Evolutionary conservation across 2,329 filamentous ascomycete species (phyloP).

Genomic region (Arthroderma sp.): DNA sequence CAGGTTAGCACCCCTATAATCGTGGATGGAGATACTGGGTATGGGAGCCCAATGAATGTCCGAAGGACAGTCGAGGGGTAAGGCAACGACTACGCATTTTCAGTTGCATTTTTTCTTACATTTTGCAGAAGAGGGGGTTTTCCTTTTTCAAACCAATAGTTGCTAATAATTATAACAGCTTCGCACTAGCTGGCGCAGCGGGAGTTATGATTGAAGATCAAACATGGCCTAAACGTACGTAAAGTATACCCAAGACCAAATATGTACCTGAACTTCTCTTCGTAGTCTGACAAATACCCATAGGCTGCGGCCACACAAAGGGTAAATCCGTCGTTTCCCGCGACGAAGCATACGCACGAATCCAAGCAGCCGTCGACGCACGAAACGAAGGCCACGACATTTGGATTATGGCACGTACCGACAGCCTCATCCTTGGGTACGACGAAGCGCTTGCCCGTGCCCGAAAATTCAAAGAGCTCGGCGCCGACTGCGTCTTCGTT

Average conservation of each 20-base stretch:
- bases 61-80: slow-evolving; percentile 33
- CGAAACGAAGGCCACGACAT: slow-evolving; percentile 34
- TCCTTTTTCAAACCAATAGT: background rate
- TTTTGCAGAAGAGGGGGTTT: background rate
- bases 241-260: background rate
- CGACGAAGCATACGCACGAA: slow-evolving; percentile 34
- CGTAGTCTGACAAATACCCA: background rate
- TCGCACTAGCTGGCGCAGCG: slow-evolving; percentile 26
- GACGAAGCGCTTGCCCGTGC: slow-evolving; percentile 34
- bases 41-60: slow-evolving; percentile 37
- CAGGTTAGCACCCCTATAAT: slow-evolving; percentile 30
- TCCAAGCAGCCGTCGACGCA: slow-evolving; percentile 35
- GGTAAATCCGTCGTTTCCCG: slow-evolving; percentile 35
- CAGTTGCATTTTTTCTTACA: background rate
- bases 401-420: slow-evolving; percentile 34
- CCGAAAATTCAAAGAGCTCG: slow-evolving; percentile 30
- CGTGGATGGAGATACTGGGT: slow-evolving; percentile 37
- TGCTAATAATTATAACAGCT: background rate
- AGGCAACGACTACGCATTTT: background rate
- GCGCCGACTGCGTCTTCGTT: slow-evolving; percentile 34
- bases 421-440: slow-evolving; percentile 30
- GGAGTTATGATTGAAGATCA: slow-evolving; percentile 36
- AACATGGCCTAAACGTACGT: slow-evolving; percentile 36
- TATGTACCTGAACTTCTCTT: background rate
- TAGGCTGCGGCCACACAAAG: slow-evolving; percentile 35